These are phyloP conservation scores for Diaporthe vexans DNA, from an alignment of 2,329 filamentous ascomycete species.

Conservation along the genomic window DNA sequence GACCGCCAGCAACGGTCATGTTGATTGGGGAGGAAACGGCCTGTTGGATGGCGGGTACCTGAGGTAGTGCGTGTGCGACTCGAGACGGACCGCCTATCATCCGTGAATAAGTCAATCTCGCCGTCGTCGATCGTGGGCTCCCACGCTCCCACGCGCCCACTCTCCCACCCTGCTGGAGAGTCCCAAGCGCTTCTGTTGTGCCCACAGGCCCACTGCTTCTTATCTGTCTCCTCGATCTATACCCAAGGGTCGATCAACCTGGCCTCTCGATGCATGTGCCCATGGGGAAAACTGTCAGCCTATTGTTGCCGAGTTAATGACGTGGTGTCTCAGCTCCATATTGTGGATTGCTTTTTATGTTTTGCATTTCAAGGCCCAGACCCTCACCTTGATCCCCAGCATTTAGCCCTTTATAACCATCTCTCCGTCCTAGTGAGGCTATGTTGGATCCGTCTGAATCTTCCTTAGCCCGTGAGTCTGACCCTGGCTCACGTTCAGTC, in stretches of 20 bases:
- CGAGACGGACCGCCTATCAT: slow-evolving; percentile 1
- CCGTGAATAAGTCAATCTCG: slow-evolving; percentile 19
- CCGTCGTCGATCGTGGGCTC: slow-evolving; percentile 15
- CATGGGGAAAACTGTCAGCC: background rate
- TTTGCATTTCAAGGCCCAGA: background rate
- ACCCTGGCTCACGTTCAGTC: slow-evolving; percentile 21
- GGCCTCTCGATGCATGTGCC: background rate
- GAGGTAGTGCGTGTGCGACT: slow-evolving; percentile 25
- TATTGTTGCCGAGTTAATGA: slow-evolving; percentile 18
- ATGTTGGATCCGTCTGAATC: slow-evolving; percentile 20
- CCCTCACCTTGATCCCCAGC: background rate
- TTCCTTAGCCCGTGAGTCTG: slow-evolving; percentile 13
- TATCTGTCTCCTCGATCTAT: slow-evolving; percentile 15
- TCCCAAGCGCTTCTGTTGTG: background rate
- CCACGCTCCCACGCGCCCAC: background rate
- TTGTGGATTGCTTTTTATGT: background rate
- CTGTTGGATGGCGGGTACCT: slow-evolving; percentile 1
- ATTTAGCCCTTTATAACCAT: background rate
- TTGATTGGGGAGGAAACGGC: background rate
- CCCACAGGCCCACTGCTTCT: background rate
- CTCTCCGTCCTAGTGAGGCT: slow-evolving; percentile 3
- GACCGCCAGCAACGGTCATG: background rate
- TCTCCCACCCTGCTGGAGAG: slow-evolving; percentile 6
- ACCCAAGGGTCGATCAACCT: background rate
- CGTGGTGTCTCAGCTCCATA: slow-evolving; percentile 9